Evolutionary conservation across 345 rosid species (phyloP), one percentile per base, ranked within the genome.

Genomic region (Rhizophora mangle): DNA sequence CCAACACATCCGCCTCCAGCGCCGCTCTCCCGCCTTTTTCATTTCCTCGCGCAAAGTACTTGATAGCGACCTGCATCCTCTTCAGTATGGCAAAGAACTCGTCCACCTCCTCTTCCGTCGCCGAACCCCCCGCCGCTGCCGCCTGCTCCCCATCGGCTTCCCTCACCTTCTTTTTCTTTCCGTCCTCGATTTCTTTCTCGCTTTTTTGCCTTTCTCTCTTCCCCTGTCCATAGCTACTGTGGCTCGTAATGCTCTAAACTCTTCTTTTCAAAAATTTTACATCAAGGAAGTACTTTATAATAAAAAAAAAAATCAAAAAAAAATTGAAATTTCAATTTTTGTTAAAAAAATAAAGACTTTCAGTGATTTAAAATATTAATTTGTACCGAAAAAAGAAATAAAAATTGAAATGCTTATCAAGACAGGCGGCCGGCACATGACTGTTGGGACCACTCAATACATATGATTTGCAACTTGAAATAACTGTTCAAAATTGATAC

Each of bases 81-180:
- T 63, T 59, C 24, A 74, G 53, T 22, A 74, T 74, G 8, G 78
- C 68, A 34, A 62, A 74, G 60, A 74, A 74, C 46, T 74, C 78
- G 60, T 74, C 78, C 36, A 74, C 78, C 62, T 74, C 68, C 30
- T 68, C 72, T 39, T 74, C 78, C 30, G 64, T 68, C 11, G 77
- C 62, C 21, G 24, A 59, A 29, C 9, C n/a, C 60, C 6, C 19
- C 69, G 4, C 69, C n/a, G 20, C 49, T 18, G 49, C 49, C 16
- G 3, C 67, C n/a, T 61, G 63, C 9, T 43, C 67, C 8, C 29
- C 24, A 1, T 46, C 63, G 11, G 53, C 60, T 21, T 19, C 51
- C 6, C 68, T 46, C 31, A 0, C 49, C 52, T 62, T 65, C 29
- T 51, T 64, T 39, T 30, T 39, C 58, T 43, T 59, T 11, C 34